Conservation (phyloP, 495 filamentous ascomycete genomes). For the Platismatia glauca region DNA sequence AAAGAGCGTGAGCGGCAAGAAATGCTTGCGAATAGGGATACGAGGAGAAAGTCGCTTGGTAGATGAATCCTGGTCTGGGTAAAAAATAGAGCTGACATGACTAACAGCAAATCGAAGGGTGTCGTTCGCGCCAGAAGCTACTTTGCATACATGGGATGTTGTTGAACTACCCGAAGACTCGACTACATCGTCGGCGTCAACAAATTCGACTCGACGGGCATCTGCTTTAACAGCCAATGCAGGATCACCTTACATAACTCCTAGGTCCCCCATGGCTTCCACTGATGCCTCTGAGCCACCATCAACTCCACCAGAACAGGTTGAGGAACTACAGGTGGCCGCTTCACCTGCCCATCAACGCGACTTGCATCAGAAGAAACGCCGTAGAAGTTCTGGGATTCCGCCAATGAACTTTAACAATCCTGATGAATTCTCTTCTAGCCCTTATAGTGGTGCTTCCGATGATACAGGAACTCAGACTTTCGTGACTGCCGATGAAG, state of each 20-base stretch:
- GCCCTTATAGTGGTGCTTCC: slow-evolving; percentile 65
- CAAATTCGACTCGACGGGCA: slow-evolving; percentile 58
- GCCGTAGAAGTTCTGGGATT: slow-evolving; percentile 56
- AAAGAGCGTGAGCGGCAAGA: slow-evolving; percentile 60
- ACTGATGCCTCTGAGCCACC: slow-evolving; percentile 52
- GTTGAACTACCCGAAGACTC: slow-evolving; percentile 82
- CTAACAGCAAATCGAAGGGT: slow-evolving; percentile 54
- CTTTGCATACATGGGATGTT: slow-evolving; percentile 95
- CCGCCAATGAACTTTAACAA: slow-evolving; percentile 52
- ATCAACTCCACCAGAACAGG: slow-evolving; percentile 53
- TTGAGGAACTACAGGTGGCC: slow-evolving; percentile 48
- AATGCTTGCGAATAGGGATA: slow-evolving; percentile 66
- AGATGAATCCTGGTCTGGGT: slow-evolving; percentile 8
- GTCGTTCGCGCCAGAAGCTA: slow-evolving; percentile 95
- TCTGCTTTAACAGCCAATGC: slow-evolving; percentile 45
- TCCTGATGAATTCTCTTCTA: slow-evolving; percentile 64
- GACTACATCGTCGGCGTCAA: slow-evolving; percentile 72
- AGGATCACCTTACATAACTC: slow-evolving; percentile 39
- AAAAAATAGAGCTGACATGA: not conserved
- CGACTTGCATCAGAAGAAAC: slow-evolving; percentile 56
- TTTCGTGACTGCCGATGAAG: slow-evolving; percentile 44
- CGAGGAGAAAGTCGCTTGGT: slow-evolving; percentile 80
- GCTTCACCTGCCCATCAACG: slow-evolving; percentile 64
- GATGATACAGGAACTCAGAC: slow-evolving; percentile 43
- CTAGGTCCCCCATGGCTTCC: slow-evolving; percentile 31